These are phyloP conservation scores for Delphinella strobiligena DNA, from an alignment of 2,329 filamentous ascomycete genomes.

Conservation along the genomic window DNA sequence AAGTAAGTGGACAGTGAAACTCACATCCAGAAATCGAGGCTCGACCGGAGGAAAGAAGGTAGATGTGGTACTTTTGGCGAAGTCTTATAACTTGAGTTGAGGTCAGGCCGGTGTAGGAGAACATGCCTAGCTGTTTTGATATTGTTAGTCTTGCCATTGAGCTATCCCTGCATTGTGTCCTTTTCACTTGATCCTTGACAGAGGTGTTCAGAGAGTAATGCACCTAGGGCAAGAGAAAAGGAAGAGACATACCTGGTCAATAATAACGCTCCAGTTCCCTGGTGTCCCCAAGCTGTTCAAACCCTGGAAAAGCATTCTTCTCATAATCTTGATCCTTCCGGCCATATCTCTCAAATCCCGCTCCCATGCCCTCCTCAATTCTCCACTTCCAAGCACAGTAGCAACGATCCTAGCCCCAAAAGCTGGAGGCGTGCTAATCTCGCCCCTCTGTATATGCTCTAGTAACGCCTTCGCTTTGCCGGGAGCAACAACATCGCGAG, in stretches of 20 bases:
- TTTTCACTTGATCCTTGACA: slow-evolving; percentile 12
- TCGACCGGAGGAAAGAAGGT: slow-evolving; percentile 40
- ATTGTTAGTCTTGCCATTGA: too few species aligned
- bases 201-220: too few species aligned
- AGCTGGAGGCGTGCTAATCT: slow-evolving; percentile 87
- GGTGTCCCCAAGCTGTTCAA: slow-evolving; percentile 72
- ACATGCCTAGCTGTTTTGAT: slow-evolving; percentile 96
- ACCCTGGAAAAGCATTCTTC: slow-evolving; percentile 57
- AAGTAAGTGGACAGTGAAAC: not conserved
- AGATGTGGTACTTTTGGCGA: slow-evolving; percentile 56
- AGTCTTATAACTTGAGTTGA: slow-evolving; percentile 58
- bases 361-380: slow-evolving; percentile 75
- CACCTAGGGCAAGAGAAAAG: not conserved
- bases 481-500: slow-evolving; percentile 36
- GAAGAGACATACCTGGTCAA: not conserved
- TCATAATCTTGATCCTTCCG: slow-evolving; percentile 80
- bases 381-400: slow-evolving; percentile 63
- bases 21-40: slow-evolving; percentile 23
- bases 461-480: slow-evolving; percentile 65
- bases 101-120: slow-evolving; percentile 70
- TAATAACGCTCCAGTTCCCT: slow-evolving; percentile 80
- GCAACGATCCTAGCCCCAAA: slow-evolving; percentile 79
- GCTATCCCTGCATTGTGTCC: too few species aligned
- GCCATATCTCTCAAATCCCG: slow-evolving; percentile 80
- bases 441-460: slow-evolving; percentile 77